Conservation (phyloP, 192 early-diverging fungal genomes). For the Radiomyces spectabilis region DNA sequence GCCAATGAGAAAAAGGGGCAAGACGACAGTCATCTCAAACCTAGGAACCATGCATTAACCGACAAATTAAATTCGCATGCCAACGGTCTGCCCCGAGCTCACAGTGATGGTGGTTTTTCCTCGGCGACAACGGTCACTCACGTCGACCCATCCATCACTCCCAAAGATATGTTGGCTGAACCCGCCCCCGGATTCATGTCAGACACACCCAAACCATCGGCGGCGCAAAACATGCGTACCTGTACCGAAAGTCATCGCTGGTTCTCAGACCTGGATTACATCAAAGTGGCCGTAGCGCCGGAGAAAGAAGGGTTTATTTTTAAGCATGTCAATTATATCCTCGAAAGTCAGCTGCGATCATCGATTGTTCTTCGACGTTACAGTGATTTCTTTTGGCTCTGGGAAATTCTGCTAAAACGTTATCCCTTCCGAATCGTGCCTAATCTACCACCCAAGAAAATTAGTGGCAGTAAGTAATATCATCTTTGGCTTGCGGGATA, state of each 20-base stretch:
- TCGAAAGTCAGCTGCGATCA: constrained; percentile 60
- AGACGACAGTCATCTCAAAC: no score
- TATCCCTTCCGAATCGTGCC: constrained; percentile 83
- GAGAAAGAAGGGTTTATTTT: constrained; percentile 53
- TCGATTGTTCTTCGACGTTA: constrained; percentile 72
- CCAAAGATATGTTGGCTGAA: no score
- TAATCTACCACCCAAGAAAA: constrained; percentile 81
- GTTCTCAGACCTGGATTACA: constrained; percentile 47
- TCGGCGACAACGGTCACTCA: no score
- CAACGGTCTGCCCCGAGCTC: no score
- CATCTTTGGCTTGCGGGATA: no score
- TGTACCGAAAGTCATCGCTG: constrained; percentile 40
- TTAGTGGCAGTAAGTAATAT: constrained; percentile 66
- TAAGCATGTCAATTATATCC: constrained; percentile 85
- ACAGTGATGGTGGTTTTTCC: no score
- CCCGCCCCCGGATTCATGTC: not conserved
- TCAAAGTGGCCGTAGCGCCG: constrained; percentile 42
- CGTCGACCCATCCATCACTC: no score
- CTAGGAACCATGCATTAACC: no score
- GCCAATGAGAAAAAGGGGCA: no score
- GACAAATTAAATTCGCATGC: no score
- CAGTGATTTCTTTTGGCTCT: constrained; percentile 89
- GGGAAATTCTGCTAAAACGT: constrained; percentile 64
- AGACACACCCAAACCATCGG: constrained; percentile 3
- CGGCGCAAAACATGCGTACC: no score